Conservation (phyloP, 768 basidiomycete species). For the Hirschioporus abietinus region DNA sequence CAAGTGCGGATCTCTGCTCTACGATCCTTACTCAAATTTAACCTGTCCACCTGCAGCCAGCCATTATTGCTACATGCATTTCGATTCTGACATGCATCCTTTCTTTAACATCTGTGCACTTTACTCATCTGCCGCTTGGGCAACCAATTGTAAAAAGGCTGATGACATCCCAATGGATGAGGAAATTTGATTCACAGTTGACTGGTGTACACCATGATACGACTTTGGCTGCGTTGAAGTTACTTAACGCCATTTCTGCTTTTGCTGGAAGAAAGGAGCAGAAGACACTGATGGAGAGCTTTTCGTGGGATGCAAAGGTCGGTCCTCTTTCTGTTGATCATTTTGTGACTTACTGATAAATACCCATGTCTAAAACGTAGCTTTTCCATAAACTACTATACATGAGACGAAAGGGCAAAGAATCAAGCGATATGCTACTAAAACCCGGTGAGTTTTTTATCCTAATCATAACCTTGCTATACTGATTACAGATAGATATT, state of each 20-base stretch:
- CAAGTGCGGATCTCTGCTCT: constrained; percentile 34
- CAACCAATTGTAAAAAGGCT: constrained; percentile 56
- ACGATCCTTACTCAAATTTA: constrained; percentile 2
- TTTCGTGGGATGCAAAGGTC: constrained; percentile 79
- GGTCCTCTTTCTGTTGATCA: constrained; percentile 7
- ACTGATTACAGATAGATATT: constrained; percentile 50
- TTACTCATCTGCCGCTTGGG: constrained; percentile 59
- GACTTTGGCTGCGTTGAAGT: constrained; percentile 57
- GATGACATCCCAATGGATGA: constrained; percentile 49
- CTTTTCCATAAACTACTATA: constrained; percentile 58
- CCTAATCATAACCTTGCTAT: background rate
- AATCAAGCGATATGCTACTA: constrained; percentile 33
- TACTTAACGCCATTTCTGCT: constrained; percentile 54
- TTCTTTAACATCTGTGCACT: constrained; percentile 59
- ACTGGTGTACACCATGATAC: constrained; percentile 59
- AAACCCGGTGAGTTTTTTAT: constrained; percentile 49
- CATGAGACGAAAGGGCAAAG: constrained; percentile 62
- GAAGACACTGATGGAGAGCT: constrained; percentile 56
- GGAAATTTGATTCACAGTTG: constrained; percentile 57
- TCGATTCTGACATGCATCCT: constrained; percentile 58
- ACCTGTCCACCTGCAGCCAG: constrained; percentile 34
- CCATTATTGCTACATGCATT: constrained; percentile 38
- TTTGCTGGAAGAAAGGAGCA: constrained; percentile 66
- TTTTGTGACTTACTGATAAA: background rate
- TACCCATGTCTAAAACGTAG: constrained; percentile 28